phyloP scores from a whole-genome alignment of 768 basidiomycete species.

The Boletus sp. region DNA sequence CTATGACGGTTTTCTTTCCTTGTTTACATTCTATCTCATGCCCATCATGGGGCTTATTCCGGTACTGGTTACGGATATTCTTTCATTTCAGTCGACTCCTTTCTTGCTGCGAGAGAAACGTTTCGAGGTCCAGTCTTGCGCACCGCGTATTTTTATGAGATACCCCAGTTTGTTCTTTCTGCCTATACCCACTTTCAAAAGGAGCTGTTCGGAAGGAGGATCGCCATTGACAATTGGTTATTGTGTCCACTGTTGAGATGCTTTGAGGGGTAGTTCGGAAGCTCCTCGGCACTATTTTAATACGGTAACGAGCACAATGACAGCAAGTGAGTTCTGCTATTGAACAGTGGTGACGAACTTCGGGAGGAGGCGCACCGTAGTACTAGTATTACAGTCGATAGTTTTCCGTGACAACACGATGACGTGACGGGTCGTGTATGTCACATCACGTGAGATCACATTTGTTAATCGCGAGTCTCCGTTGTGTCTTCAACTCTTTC shows the following conservation, averaged over 20 bases:
- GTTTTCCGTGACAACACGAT: constrained; percentile 3
- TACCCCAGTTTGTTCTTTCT: constrained; percentile 23
- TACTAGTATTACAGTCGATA: too few species aligned
- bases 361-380: too few species aligned
- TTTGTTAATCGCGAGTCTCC: constrained; percentile 6
- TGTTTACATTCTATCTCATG: constrained; percentile 2
- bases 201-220: background rate
- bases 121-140: constrained; percentile 7
- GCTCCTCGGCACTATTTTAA: background rate
- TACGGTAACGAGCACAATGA: too few species aligned
- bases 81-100: background rate
- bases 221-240: too few species aligned
- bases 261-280: background rate
- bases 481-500: background rate
- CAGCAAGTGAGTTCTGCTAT: too few species aligned
- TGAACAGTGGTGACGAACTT: too few species aligned
- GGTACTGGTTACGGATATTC: constrained; percentile 26
- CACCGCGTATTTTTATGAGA: constrained; percentile 20
- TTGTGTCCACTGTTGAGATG: too few species aligned
- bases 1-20: background rate
- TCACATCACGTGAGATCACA: constrained; percentile 24
- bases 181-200: constrained; percentile 7
- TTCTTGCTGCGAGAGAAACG: constrained; percentile 2
- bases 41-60: constrained; percentile 4
- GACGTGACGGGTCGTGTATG: constrained; percentile 25